Percentiles rank a stretch among this genome's conserved stretches.
Evolutionary conservation across 2,329 filamentous ascomycete species (phyloP).

Genomic region (Aspergillus sp.): DNA sequence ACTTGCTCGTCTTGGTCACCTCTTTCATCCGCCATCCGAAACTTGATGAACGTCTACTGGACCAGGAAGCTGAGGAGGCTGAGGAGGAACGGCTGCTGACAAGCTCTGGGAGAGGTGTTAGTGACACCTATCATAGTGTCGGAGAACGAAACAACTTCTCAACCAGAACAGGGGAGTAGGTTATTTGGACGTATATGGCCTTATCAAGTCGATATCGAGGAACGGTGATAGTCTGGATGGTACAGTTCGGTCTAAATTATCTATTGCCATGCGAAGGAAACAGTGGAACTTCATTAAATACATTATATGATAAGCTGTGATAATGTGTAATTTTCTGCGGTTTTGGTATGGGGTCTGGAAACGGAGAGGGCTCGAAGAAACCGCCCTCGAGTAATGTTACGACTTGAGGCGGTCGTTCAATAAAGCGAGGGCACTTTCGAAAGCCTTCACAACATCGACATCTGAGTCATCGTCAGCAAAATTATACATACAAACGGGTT

Average conservation of each 20-base stretch:
- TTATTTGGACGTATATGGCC: not conserved
- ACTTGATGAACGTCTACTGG: constrained; percentile 73
- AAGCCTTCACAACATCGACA: constrained; percentile 50
- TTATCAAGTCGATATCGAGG: too few species aligned
- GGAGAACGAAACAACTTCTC: constrained; percentile 52
- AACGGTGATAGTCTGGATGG: too few species aligned
- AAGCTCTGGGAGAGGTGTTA: constrained; percentile 77
- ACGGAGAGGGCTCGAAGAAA: not conserved
- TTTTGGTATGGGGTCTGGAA: not conserved
- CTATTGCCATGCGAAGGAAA: not conserved
- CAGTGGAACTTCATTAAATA: not conserved
- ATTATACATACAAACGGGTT: not conserved
- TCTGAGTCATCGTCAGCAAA: constrained; percentile 34
- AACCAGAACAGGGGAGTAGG: constrained; percentile 34
- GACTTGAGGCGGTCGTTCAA: constrained; percentile 37
- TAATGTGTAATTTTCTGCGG: not conserved
- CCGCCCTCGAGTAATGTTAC: constrained; percentile 4
- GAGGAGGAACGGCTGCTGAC: constrained; percentile 92
- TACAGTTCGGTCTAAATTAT: too few species aligned
- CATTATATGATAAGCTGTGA: not conserved
- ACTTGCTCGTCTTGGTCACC: constrained; percentile 77
- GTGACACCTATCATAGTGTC: constrained; percentile 86
- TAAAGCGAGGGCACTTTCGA: constrained; percentile 50
- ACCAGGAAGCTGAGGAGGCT: constrained; percentile 85
- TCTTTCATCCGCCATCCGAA: constrained; percentile 78